phyloP scores from a whole-genome alignment of 176 grass and related monocot species.

The Zoysia pacifica region DNA sequence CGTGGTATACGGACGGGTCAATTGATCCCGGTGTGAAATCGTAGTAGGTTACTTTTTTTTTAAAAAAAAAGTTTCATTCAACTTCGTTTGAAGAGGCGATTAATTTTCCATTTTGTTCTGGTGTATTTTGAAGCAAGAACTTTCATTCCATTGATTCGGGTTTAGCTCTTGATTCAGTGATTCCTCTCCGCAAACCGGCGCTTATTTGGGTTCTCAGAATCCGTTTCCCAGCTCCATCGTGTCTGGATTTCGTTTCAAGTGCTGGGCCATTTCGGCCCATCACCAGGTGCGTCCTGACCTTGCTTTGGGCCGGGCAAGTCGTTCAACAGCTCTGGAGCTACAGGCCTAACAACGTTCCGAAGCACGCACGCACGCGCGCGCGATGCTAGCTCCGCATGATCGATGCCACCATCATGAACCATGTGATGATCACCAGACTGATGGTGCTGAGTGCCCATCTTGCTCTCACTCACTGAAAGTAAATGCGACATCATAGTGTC shows the following conservation, averaged over 20 bases:
- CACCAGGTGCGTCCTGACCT: too few species aligned
- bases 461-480: not conserved
- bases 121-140: not conserved
- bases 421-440: not conserved
- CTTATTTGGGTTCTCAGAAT: not conserved
- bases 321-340: not conserved
- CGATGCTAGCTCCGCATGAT: not conserved
- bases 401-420: not conserved
- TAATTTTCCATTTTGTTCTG: not conserved
- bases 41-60: not conserved
- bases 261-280: too few species aligned
- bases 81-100: not conserved
- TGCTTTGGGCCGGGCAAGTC: not conserved
- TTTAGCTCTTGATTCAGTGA: not conserved
- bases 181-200: not conserved
- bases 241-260: not conserved
- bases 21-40: constrained; percentile 25
- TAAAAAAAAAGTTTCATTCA: too few species aligned
- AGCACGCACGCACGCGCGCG: not conserved
- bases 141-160: not conserved
- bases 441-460: not conserved
- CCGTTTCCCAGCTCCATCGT: not conserved
- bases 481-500: not conserved
- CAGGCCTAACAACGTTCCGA: not conserved
- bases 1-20: constrained; percentile 45